These are phyloP conservation scores for Chlorella sp. DNA, from an alignment of 139 green algal genomes.

Conservation along the genomic window DNA sequence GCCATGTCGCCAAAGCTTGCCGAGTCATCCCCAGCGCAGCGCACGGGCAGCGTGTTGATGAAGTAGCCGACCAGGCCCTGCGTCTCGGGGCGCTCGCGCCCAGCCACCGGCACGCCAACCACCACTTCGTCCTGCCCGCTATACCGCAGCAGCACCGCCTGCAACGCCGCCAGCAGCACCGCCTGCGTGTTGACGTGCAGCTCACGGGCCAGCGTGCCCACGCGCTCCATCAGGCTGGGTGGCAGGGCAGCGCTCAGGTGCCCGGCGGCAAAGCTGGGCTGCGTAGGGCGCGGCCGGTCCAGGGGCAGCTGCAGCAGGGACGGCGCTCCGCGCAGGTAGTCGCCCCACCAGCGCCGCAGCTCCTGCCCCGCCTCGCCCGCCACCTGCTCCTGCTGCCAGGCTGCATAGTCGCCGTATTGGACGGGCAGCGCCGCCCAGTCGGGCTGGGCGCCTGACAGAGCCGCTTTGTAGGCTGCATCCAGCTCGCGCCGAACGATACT, in stretches of 20 bases:
- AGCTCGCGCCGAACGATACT: background rate
- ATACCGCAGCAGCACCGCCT: background rate
- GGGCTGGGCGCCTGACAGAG: background rate
- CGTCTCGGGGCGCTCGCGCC: background rate
- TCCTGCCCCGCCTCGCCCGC: background rate
- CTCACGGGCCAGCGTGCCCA: background rate
- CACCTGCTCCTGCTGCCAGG: constrained; percentile 9
- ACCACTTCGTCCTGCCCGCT: constrained; percentile 5
- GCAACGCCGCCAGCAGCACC: background rate
- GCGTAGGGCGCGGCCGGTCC: constrained; percentile 14
- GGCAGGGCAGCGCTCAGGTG: background rate
- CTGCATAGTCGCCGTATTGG: constrained; percentile 21
- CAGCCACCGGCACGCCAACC: background rate
- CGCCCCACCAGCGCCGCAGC: constrained; percentile 14
- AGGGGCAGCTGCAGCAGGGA: constrained; percentile 4
- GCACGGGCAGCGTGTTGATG: too few species aligned
- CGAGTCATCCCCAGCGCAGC: too few species aligned
- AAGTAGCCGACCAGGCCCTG: too few species aligned
- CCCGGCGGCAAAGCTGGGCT: background rate
- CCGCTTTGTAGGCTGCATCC: background rate
- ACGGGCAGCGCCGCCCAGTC: background rate
- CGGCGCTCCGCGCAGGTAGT: background rate
- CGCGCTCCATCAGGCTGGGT: background rate
- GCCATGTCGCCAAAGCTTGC: too few species aligned
- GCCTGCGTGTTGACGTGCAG: background rate